Conservation (phyloP, 2,329 filamentous ascomycete species). For the Trichoderma gracile region DNA sequence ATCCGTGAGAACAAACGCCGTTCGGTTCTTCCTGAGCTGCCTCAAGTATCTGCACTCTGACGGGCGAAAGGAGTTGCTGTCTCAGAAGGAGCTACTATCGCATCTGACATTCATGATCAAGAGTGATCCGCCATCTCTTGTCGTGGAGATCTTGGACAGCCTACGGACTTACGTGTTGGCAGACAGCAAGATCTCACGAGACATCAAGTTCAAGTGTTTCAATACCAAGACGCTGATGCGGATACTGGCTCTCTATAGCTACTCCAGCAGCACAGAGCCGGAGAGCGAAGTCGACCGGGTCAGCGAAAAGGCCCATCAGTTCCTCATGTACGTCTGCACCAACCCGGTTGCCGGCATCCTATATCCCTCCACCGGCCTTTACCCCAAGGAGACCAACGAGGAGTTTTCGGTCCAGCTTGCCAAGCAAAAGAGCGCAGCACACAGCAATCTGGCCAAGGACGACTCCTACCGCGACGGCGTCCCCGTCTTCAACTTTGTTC, state of each 20-base stretch:
- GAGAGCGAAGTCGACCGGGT: slow-evolving; percentile 53
- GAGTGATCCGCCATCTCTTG: slow-evolving; percentile 73
- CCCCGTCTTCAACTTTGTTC: slow-evolving; percentile 74
- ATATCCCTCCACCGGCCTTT: slow-evolving; percentile 77
- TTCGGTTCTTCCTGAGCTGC: slow-evolving; percentile 77
- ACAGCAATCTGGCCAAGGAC: slow-evolving; percentile 67
- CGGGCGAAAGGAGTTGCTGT: slow-evolving; percentile 78
- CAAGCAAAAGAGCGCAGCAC: slow-evolving; percentile 37
- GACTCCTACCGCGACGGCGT: slow-evolving; percentile 66
- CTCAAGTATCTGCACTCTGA: slow-evolving; percentile 75
- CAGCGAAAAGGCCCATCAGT: slow-evolving; percentile 69
- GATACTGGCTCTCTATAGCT: slow-evolving; percentile 70
- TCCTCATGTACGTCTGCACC: slow-evolving; percentile 75
- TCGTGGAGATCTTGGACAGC: slow-evolving; percentile 71
- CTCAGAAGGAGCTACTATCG: slow-evolving; percentile 76
- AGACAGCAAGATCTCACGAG: slow-evolving; percentile 71
- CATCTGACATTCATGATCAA: slow-evolving; percentile 78
- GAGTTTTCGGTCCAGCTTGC: slow-evolving; percentile 33
- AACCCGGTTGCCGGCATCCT: slow-evolving; percentile 71
- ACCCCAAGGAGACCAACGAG: slow-evolving; percentile 69
- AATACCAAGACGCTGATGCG: slow-evolving; percentile 72
- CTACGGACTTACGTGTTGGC: slow-evolving; percentile 71
- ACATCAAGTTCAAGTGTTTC: slow-evolving; percentile 73
- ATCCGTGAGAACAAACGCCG: slow-evolving; percentile 78
- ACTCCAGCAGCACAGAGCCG: slow-evolving; percentile 49